These are phyloP conservation scores for Cladosporium cucumerinum DNA, from an alignment of 2,329 filamentous ascomycete genomes.

Conservation along the genomic window DNA sequence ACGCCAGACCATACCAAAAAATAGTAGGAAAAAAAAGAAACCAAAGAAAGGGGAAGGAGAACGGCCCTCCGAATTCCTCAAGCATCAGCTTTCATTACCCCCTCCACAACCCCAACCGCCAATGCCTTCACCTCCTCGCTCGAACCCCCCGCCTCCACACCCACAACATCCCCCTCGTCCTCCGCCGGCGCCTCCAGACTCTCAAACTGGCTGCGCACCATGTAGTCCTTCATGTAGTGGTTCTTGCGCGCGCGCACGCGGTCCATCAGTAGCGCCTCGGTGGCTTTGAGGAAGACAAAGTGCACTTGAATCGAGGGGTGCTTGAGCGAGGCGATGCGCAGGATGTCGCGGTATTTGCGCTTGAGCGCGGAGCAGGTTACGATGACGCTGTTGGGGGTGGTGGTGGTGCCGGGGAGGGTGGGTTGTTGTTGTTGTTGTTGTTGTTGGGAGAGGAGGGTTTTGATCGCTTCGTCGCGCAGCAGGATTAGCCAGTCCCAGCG, in stretches of 20 bases:
- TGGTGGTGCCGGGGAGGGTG: constrained; percentile 8
- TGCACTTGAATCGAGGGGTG: constrained; percentile 58
- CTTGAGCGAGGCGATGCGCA: constrained; percentile 48
- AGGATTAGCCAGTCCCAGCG: constrained; percentile 90
- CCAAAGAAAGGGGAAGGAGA: neutral
- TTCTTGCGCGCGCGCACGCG: constrained; percentile 71
- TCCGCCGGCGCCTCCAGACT: constrained; percentile 76
- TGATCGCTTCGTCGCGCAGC: constrained; percentile 46
- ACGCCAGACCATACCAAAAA: neutral
- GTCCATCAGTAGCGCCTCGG: constrained; percentile 69
- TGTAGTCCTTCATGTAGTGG: constrained; percentile 93
- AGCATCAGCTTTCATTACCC: constrained; percentile 28
- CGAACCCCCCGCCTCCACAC: constrained; percentile 45
- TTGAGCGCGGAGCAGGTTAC: constrained; percentile 95
- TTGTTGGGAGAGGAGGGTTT: constrained; percentile 21
- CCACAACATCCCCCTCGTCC: constrained; percentile 49
- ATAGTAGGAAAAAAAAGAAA: no score
- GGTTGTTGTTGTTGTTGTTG: neutral
- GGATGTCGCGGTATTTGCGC: constrained; percentile 85
- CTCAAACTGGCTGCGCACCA: constrained; percentile 91
- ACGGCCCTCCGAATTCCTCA: neutral
- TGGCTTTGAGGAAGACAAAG: constrained; percentile 85
- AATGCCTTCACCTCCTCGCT: constrained; percentile 40
- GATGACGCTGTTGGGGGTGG: constrained; percentile 62
- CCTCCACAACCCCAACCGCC: constrained; percentile 39